Percentiles rank a stretch among this genome's conserved stretches.
phyloP scores from a whole-genome alignment of 1,284 basidiomycete species.

The Termitomyces sp. region DNA sequence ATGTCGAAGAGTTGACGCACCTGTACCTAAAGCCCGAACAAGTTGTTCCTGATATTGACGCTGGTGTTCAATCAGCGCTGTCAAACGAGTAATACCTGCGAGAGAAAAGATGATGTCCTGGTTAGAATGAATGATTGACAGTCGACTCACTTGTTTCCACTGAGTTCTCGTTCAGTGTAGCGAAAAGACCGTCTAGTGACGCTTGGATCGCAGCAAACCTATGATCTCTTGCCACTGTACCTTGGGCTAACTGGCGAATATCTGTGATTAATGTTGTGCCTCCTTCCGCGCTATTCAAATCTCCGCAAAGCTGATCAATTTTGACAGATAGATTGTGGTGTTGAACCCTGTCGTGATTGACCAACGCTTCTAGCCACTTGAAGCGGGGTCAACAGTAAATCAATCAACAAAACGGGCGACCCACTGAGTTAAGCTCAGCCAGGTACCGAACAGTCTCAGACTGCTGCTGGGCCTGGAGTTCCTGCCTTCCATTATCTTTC shows the following conservation, averaged over 20 bases:
- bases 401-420: slow-evolving; percentile 12
- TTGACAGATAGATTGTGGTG: slow-evolving; percentile 57
- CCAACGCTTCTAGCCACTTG: slow-evolving; percentile 81
- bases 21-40: slow-evolving; percentile 57
- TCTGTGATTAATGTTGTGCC: slow-evolving; percentile 21
- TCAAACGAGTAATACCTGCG: slow-evolving; percentile 46
- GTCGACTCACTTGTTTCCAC: slow-evolving; percentile 27
- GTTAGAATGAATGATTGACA: neutral
- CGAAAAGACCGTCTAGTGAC: slow-evolving; percentile 44
- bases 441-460: slow-evolving; percentile 68
- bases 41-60: slow-evolving; percentile 65
- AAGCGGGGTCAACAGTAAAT: neutral
- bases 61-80: slow-evolving; percentile 60
- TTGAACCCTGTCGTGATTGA: slow-evolving; percentile 66
- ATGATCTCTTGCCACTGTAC: slow-evolving; percentile 37
- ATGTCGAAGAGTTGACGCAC: slow-evolving; percentile 30
- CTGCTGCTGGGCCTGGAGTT: slow-evolving; percentile 53
- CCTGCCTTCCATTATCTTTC: slow-evolving; percentile 41
- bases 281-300: slow-evolving; percentile 32
- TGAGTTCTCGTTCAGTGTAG: slow-evolving; percentile 36
- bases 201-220: slow-evolving; percentile 36
- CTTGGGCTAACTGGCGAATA: slow-evolving; percentile 37
- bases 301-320: slow-evolving; percentile 55
- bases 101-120: neutral
- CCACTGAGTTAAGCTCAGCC: slow-evolving; percentile 65